phyloP scores from a whole-genome alignment of 768 basidiomycete species.

The Cyathus striatus region DNA sequence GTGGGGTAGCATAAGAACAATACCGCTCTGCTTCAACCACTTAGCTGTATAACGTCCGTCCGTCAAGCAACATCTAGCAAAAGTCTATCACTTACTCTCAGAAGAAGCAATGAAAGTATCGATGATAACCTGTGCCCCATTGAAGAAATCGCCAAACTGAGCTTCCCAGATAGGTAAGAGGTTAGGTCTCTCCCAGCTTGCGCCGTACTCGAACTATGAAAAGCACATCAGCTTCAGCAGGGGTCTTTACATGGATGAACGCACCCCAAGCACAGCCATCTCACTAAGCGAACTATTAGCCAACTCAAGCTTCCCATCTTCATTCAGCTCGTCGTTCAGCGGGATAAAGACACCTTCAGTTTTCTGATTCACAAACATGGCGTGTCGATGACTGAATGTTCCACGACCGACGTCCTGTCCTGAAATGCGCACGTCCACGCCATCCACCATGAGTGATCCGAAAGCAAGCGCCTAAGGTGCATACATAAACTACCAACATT shows the following conservation, averaged over 20 bases:
- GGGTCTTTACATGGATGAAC: too few relatives aligned
- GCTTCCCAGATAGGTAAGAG: slow-evolving; percentile 90
- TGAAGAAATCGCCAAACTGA: slow-evolving; percentile 94
- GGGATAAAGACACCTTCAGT: slow-evolving; percentile 79
- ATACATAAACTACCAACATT: neutral
- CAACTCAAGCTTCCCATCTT: slow-evolving; percentile 69
- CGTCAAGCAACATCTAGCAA: neutral
- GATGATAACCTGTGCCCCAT: slow-evolving; percentile 85
- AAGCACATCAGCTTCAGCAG: slow-evolving; percentile 1
- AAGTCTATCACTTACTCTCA: slow-evolving; percentile 55
- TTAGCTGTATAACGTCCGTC: slow-evolving; percentile 51
- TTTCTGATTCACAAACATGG: slow-evolving; percentile 88
- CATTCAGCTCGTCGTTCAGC: slow-evolving; percentile 63
- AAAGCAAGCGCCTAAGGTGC: slow-evolving; percentile 71
- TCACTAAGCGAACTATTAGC: slow-evolving; percentile 92
- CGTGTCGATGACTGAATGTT: slow-evolving; percentile 86
- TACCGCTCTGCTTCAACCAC: slow-evolving; percentile 89
- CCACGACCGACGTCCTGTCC: slow-evolving; percentile 93
- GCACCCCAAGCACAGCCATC: slow-evolving; percentile 80
- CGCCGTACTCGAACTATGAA: slow-evolving; percentile 82
- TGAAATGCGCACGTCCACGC: slow-evolving; percentile 81
- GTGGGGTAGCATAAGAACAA: slow-evolving; percentile 83
- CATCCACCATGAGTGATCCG: slow-evolving; percentile 79
- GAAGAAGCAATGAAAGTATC: slow-evolving; percentile 85
- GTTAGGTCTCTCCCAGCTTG: slow-evolving; percentile 83